Base-by-base conservation (phyloP, 2,329 filamentous ascomycete genomes). In the Xylariomycetidae sp. region DNA sequence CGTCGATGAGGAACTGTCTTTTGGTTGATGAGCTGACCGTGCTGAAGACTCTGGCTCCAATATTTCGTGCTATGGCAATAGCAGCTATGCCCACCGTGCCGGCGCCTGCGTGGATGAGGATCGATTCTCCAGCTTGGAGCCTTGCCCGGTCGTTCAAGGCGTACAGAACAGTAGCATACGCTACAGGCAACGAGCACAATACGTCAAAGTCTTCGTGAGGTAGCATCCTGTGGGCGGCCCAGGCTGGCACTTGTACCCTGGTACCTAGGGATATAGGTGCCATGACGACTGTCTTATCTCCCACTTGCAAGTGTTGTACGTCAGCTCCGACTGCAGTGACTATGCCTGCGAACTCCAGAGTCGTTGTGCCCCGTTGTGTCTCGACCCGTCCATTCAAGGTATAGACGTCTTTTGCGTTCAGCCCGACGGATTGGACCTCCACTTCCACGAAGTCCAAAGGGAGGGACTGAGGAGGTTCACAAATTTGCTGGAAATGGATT, bases 11-110 rank as follows among this genome's bases (percentile, higher is more conserved):
- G 5, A 40, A 50, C 2, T 44, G 27, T 5, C 16, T 16, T 27
- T 45, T 50, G 5, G 18, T 28, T 16, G 37, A 23, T 2, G 46
- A 42, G 14, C 52, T 44, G 2, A 50, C 51, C 2, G 57, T 62
- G 1, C 45, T 38, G 30, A 56, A 62, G 7, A 60, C 50, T 23
- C 8, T 15, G 11, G 41, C 44, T 3, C 41, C 41, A 3, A 41
- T 27, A 3, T 16, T 15, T 16, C 37, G 32, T 8, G 41, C 37
- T 7, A 44, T 7, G 13, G 30, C 20, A 16, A 47, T 42, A 1
- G 41, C 32, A 4, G 44, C 44, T 10, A 42, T 31, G 8, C 44
- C 44, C 6, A 45, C 14, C 22, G 22, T 37, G 12, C 44, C 41
- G 1, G 41, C 26, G 3, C 28, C 44, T 11, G 31, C 27, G 23